Percentiles rank a stretch among this genome's conserved stretches.
Evolutionary conservation across 495 filamentous ascomycete species (phyloP).

Genomic region (Evansstolkia leycettana): DNA sequence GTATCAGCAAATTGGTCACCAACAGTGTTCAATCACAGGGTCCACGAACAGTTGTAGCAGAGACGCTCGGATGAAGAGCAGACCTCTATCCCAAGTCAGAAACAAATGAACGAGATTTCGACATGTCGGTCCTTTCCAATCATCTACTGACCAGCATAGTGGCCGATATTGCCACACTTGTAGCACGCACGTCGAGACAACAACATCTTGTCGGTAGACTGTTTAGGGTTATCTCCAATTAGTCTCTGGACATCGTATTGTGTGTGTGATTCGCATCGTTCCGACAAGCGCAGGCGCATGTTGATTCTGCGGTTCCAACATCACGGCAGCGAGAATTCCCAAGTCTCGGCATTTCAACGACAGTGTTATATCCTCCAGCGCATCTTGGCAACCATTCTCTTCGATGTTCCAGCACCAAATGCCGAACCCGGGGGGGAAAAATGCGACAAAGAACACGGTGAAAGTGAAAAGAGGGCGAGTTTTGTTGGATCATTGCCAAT

Average conservation of each 20-base stretch:
- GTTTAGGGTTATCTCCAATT: not conserved
- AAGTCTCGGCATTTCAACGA: too few species aligned
- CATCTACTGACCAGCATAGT: slow-evolving; percentile 66
- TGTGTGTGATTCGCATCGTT: not conserved
- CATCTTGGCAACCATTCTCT: too few species aligned
- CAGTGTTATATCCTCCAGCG: too few species aligned
- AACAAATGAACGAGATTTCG: slow-evolving; percentile 6
- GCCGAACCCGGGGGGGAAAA: too few species aligned
- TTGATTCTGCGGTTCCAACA: too few species aligned
- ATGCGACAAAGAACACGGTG: too few species aligned
- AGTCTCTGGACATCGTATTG: not conserved
- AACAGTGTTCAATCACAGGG: not conserved
- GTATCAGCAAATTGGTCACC: slow-evolving; percentile 12
- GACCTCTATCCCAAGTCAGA: slow-evolving; percentile 48
- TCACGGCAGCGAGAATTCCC: too few species aligned
- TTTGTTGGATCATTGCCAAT: too few species aligned
- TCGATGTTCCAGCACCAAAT: too few species aligned
- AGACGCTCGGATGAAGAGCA: slow-evolving; percentile 94
- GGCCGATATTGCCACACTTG: slow-evolving; percentile 99
- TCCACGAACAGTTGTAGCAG: slow-evolving; percentile 91
- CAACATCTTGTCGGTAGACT: slow-evolving; percentile 59
- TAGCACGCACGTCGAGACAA: slow-evolving; percentile 97
- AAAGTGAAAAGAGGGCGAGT: too few species aligned
- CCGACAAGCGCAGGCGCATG: too few species aligned
- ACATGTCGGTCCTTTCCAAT: not conserved